Percentiles rank a stretch among this genome's conserved stretches.
Conservation (phyloP, 1,284 basidiomycete genomes). For the Ustilago lituana region DNA sequence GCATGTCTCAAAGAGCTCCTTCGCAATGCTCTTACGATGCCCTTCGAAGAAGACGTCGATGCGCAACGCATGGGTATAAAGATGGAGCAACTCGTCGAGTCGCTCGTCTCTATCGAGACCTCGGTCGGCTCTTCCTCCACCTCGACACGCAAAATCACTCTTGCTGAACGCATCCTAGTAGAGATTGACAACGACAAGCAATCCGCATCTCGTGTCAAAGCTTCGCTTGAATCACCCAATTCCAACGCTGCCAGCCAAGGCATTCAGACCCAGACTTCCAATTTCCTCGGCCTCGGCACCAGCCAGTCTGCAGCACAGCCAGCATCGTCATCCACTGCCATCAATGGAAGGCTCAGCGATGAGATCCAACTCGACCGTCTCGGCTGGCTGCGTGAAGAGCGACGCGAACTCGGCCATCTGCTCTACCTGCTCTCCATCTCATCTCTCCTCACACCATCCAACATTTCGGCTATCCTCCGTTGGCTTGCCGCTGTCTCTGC, state of each 20-base stretch:
- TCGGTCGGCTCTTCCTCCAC: slow-evolving; percentile 13
- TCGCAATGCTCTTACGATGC: slow-evolving; percentile 58
- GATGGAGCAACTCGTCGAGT: slow-evolving; percentile 59
- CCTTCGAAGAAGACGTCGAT: slow-evolving; percentile 50
- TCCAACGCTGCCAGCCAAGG: slow-evolving; percentile 24
- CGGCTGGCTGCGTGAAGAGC: slow-evolving; percentile 55
- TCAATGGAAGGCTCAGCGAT: slow-evolving; percentile 49
- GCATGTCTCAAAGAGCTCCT: slow-evolving; percentile 61
- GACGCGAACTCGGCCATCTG: slow-evolving; percentile 59
- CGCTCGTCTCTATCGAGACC: slow-evolving; percentile 45
- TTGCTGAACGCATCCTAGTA: slow-evolving; percentile 47
- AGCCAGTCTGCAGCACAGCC: slow-evolving; percentile 22
- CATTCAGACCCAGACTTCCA: slow-evolving; percentile 41
- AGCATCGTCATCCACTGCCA: slow-evolving; percentile 17
- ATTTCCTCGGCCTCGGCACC: slow-evolving; percentile 42
- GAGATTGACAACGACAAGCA: slow-evolving; percentile 49
- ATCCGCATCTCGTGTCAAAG: slow-evolving; percentile 35
- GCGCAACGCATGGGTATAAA: slow-evolving; percentile 53
- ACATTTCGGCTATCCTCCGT: slow-evolving; percentile 46
- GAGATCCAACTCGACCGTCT: slow-evolving; percentile 63
- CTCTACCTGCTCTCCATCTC: slow-evolving; percentile 62
- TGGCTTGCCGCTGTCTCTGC: slow-evolving; percentile 51
- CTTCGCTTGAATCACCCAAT: slow-evolving; percentile 45
- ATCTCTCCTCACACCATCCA: slow-evolving; percentile 49
- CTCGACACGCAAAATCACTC: slow-evolving; percentile 23